Base-by-base conservation (phyloP, 345 rosid genomes). In the Hibiscus tridactylites region DNA sequence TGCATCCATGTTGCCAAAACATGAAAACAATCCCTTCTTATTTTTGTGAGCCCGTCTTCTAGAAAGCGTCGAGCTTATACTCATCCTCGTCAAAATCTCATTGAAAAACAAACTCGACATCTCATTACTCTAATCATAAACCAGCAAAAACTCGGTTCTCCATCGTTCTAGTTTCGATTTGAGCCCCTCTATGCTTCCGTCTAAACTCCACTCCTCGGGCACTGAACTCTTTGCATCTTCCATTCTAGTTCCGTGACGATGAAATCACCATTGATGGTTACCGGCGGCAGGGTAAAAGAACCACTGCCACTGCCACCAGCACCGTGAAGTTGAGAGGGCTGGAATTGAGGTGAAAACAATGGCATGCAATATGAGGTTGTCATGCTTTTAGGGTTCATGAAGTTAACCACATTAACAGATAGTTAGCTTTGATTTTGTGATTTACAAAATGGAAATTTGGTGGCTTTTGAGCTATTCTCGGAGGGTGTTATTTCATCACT, bases 81-180 rank as follows among this genome's bases (percentile, higher is more conserved):
- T 70, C 44, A n/a, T 67, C 0, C 61, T 67, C 4, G 72, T 21
- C 0, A 57, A 71, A 39, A 49, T 42, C 46, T 73, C 59, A 16
- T 80, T 81, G 0, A 81, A 77, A 4, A 71, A 61, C 0, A 70
- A 81, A 59, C 87, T 86, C 2, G 88, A 71, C 39, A 71, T 5
- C 6, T 77, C 77, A n/a, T 53, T 53, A 17, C 88, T 82, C 0
- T 75, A 50, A 74, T 89, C 92, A 44, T 86, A 89, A 4, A 84
- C 63, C 15, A 91, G 85, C 1, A 93, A 93, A 2, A 88, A 74
- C 80, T 94, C 98, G 17, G 88, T 76, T 44, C 89, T 73, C 98
- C 97, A 94, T 31, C 96, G 71, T 52, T 88, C 96, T 12, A 94
- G 77, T 61, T 91, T 94, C 4, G 98, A 86, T 4, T 87, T 85